Evolutionary conservation across 208 protist species (phyloP), one percentile per base, ranked within the genome.

Genomic region (Leptomonas pyrrhocoris): DNA sequence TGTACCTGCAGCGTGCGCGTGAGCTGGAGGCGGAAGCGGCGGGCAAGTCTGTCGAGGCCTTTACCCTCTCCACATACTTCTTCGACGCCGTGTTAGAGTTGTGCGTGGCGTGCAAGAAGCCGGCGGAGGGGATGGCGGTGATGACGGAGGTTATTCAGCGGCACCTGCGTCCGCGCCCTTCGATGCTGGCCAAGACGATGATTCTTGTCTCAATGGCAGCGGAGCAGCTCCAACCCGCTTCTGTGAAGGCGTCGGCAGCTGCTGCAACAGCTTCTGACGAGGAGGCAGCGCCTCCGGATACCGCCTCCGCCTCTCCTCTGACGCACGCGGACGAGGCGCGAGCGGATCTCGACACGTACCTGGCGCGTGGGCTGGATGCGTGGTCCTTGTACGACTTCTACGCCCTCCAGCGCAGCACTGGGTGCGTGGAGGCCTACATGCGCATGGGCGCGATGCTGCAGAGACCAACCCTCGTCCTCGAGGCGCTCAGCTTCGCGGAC

Each of bases 301-400:
- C 68, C 19, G 12, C 30, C 2, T 31, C 61, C 15, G 7, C 42
- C 58, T 46, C 49, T 7, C 38, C 51, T 15, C 23, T 54, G 6
- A 27, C 50, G 36, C 55, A 45, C n/a, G 55, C 18, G 9, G 36
- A 30, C 45, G 74, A 25, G 28, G 12, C 23, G 6, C 25, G 50
- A 1, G 45, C 69, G 2, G 46, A 38, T 4, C 54, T 56, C n/a
- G 58, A 72, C 31, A 54, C 46, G 28, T 59, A 78, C 31, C 68
- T 73, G 49, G 69, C 81, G 57, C 71, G 60, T n/a, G 92, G 92
- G 53, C 67, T 90, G 49, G 93, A 97, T 42, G 63, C 83, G 46
- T 97, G 93, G 91, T 77, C 82, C 8, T 83, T 97, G 18, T 97
- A 81, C 71, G 93, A 97, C 69, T 95, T 97, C 72, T 97, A 93